Conservation (phyloP, 257 asterid species). For the Rehmannia glutinosa region DNA sequence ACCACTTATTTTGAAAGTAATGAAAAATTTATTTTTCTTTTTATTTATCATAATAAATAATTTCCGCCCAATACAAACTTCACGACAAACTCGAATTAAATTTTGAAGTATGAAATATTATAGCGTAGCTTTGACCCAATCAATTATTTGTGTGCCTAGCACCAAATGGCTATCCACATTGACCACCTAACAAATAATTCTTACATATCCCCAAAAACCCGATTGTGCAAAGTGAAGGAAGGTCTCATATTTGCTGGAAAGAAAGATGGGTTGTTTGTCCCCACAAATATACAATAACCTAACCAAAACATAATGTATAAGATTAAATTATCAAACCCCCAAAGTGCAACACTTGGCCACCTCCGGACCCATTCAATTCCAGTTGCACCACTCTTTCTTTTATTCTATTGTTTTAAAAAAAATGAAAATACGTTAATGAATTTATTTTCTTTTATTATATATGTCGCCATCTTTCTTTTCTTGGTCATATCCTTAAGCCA, state of each 20-base stretch:
- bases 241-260: slow-evolving; percentile 4
- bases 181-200: background rate
- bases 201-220: background rate
- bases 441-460: background rate
- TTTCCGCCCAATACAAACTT: no score
- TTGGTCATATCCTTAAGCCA: slow-evolving; percentile 3
- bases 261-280: background rate
- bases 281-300: background rate
- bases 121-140: no score
- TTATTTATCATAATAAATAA: no score
- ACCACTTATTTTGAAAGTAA: no score
- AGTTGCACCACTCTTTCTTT: background rate
- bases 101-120: no score
- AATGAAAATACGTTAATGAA: background rate
- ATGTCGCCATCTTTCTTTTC: slow-evolving; percentile 19
- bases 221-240: background rate
- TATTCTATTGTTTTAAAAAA: background rate
- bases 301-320: background rate
- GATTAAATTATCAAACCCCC: background rate
- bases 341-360: slow-evolving; percentile 32
- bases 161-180: no score
- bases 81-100: no score
- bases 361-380: slow-evolving; percentile 19
- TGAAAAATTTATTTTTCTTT: no score
- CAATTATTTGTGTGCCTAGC: no score